A percentile compares a stretch with the other conserved stretches of the same genome.
phyloP scores from a whole-genome alignment of 352 stramenopile genomes.

The Pythium phragmiticola region DNA sequence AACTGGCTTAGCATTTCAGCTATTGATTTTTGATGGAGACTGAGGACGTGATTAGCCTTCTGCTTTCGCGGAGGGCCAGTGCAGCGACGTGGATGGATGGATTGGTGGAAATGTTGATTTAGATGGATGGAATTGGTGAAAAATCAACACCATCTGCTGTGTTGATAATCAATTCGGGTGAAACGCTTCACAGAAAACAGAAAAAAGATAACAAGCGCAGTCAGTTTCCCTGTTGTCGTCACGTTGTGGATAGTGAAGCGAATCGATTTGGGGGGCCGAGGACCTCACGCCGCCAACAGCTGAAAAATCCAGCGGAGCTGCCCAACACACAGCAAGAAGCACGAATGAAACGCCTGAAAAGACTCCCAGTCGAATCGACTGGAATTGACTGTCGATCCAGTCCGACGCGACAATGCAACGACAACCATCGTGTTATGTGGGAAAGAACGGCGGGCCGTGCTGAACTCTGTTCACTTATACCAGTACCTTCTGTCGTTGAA shows the following conservation, averaged over 20 bases:
- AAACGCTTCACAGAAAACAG: constrained; percentile 23
- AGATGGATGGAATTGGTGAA: constrained; percentile 4
- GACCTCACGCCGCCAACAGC: not conserved
- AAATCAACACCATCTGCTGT: constrained; percentile 9
- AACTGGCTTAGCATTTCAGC: constrained; percentile 4
- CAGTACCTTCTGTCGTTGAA: constrained; percentile 15
- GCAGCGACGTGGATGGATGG: constrained; percentile 4
- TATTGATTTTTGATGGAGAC: not conserved
- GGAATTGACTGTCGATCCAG: too few relatives aligned
- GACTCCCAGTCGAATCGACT: too few relatives aligned
- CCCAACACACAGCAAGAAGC: not conserved
- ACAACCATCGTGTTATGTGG: not conserved
- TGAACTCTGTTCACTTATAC: not conserved
- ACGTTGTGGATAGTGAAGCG: not conserved
- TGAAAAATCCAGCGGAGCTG: not conserved
- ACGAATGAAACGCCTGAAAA: constrained; percentile 24
- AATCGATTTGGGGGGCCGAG: not conserved
- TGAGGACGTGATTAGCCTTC: constrained; percentile 6
- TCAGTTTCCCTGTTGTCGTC: constrained; percentile 10
- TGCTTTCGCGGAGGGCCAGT: not conserved
- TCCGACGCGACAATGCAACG: constrained; percentile 6
- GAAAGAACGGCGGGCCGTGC: too few relatives aligned
- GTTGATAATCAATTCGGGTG: too few relatives aligned
- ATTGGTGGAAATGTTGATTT: constrained; percentile 7
- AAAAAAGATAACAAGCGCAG: constrained; percentile 2